Conservation (phyloP, 805 yeast species). For the Teunomyces barrocoloradensis region DNA sequence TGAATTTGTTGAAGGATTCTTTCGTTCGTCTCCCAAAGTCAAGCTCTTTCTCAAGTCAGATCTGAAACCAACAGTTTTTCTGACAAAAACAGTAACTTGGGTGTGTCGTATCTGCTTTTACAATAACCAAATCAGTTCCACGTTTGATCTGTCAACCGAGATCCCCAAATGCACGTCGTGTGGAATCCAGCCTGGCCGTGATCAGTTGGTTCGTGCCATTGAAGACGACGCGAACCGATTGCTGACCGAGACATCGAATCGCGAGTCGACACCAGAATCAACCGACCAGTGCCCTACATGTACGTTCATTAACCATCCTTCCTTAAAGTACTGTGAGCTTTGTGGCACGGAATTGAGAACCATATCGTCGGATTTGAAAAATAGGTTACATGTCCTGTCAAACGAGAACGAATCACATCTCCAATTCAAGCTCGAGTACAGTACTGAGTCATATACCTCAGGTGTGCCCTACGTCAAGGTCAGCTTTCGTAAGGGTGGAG, state of each 20-base stretch:
- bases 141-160: conserved; percentile 15
- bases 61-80: background rate
- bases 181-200: conserved; percentile 28
- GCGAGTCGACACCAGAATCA: conserved; percentile 10
- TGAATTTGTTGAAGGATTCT: conserved; percentile 52
- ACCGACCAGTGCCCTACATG: conserved; percentile 52
- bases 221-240: background rate
- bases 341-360: conserved; percentile 59
- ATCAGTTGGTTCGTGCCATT: background rate
- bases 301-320: conserved; percentile 82
- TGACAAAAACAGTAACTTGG: conserved; percentile 47
- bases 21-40: conserved; percentile 80
- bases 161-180: conserved; percentile 40
- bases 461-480: conserved; percentile 51
- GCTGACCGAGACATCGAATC: background rate
- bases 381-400: background rate
- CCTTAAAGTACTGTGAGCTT: conserved; percentile 76
- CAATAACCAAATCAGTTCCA: conserved; percentile 42
- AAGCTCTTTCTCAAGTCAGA: conserved; percentile 25
- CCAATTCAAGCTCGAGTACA: conserved; percentile 25
- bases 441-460: conserved; percentile 32
- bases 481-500: conserved; percentile 76
- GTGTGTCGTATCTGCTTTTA: conserved; percentile 86
- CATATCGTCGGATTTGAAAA: background rate
- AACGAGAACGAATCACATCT: conserved; percentile 6